Evolutionary conservation across 306 rosid species (phyloP).

Genomic region (Corylus heterophylla): DNA sequence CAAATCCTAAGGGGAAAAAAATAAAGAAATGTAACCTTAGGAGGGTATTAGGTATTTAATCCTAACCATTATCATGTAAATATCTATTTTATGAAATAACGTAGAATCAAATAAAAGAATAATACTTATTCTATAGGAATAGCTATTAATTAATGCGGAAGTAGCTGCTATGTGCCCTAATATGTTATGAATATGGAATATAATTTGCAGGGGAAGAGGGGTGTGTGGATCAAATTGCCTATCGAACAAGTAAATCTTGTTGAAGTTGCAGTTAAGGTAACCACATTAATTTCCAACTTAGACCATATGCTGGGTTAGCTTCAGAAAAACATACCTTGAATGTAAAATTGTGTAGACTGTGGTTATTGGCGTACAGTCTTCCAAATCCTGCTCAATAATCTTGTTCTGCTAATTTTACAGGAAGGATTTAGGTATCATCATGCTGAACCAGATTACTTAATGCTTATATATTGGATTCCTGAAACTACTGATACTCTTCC

Average conservation of each 20-base stretch:
- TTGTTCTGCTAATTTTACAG: slow-evolving; percentile 36
- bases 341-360: not conserved
- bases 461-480: slow-evolving; percentile 84
- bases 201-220: slow-evolving; percentile 67
- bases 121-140: too few relatives aligned
- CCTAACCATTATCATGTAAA: too few relatives aligned
- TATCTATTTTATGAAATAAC: too few relatives aligned
- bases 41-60: too few relatives aligned
- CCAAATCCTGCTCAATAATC: not conserved
- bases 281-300: not conserved
- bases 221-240: slow-evolving; percentile 80
- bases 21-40: too few relatives aligned
- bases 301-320: slow-evolving; percentile 8
- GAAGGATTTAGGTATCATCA: slow-evolving; percentile 88
- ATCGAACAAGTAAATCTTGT: slow-evolving; percentile 58
- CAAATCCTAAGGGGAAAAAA: too few relatives aligned
- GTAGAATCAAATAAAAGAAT: too few relatives aligned
- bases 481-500: slow-evolving; percentile 62
- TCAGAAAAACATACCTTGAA: not conserved
- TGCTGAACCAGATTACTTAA: slow-evolving; percentile 79
- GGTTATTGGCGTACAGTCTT: not conserved
- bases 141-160: too few relatives aligned
- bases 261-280: slow-evolving; percentile 62
- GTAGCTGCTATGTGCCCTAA: not conserved
- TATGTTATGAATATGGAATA: not conserved